Evolutionary conservation across 257 asterid genomes (phyloP).

Genomic region (Paraleonurus japonicus): DNA sequence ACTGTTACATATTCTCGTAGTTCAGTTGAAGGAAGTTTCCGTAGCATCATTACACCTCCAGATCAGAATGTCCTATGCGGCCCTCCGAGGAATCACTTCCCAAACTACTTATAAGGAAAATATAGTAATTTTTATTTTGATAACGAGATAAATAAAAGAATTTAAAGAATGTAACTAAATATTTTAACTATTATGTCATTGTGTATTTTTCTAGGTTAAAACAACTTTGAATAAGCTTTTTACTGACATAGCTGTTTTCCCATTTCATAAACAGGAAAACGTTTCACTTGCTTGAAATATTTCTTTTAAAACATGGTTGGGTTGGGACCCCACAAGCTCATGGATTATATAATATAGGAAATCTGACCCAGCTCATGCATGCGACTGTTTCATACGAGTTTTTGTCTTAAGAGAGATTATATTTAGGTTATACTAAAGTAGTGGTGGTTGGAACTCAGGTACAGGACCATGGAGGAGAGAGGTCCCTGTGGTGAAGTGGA

Average conservation of each 20-base stretch:
- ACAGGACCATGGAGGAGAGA: constrained; percentile 21
- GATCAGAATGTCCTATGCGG: neutral
- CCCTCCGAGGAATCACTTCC: neutral
- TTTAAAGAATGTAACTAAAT: neutral
- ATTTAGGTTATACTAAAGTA: constrained; percentile 12
- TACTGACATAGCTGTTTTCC: neutral
- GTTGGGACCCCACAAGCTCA: too few relatives aligned
- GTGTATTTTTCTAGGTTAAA: neutral
- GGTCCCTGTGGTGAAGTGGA: constrained; percentile 21
- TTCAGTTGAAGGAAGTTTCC: neutral
- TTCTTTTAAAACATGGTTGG: constrained; percentile 32
- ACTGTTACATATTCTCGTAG: neutral
- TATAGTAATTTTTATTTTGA: neutral
- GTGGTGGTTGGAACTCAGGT: constrained; percentile 26
- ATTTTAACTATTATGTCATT: neutral
- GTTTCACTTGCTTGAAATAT: constrained; percentile 10
- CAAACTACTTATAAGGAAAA: neutral
- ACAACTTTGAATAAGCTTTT: neutral
- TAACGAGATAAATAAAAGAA: neutral
- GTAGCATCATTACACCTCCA: neutral
- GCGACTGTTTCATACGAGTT: too few relatives aligned
- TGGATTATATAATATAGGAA: too few relatives aligned
- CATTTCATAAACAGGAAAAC: neutral
- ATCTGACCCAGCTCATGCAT: too few relatives aligned
- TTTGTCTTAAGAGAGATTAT: neutral